A percentile compares a stretch with the other conserved stretches of the same genome.
phyloP scores from a whole-genome alignment of 805 yeast genomes.

The Yamadazyma nakazawae region DNA sequence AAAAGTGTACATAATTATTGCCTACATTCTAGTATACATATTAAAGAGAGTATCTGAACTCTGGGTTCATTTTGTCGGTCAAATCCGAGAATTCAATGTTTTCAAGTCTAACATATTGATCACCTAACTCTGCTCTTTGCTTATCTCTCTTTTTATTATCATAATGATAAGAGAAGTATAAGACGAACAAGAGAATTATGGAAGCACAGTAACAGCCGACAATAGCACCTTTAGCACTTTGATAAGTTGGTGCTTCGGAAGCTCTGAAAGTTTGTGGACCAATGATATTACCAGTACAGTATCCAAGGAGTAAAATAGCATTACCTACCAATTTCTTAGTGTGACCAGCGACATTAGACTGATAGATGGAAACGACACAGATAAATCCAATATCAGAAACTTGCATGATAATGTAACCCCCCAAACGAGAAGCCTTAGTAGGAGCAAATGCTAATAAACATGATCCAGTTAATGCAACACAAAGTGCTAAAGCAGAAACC shows the following conservation, averaged over 20 bases:
- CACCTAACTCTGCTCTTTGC: conserved; percentile 2
- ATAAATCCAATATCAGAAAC: conserved; percentile 16
- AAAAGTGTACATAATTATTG: too few species aligned
- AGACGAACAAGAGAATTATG: conserved; percentile 21
- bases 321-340: conserved; percentile 51
- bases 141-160: conserved; percentile 39
- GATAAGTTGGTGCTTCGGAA: conserved; percentile 42
- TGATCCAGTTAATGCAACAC: conserved; percentile 9
- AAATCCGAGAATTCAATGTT: conserved; percentile 48
- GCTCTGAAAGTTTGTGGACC: conserved; percentile 53
- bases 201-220: conserved; percentile 25
- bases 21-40: not conserved
- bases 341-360: conserved; percentile 53
- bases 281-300: conserved; percentile 50
- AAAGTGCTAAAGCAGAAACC: conserved; percentile 20
- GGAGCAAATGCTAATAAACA: conserved; percentile 44
- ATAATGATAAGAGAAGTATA: conserved; percentile 22
- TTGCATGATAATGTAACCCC: conserved; percentile 25
- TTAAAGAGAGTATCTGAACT: conserved; percentile 42
- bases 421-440: conserved; percentile 23
- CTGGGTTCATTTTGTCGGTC: conserved; percentile 52
- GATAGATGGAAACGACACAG: conserved; percentile 30
- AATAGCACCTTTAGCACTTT: conserved; percentile 40
- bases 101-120: conserved; percentile 23
- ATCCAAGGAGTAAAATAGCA: conserved; percentile 44